Base-by-base conservation (phyloP, 78 protist genomes). In the Cavenderia fasciculata region DNA sequence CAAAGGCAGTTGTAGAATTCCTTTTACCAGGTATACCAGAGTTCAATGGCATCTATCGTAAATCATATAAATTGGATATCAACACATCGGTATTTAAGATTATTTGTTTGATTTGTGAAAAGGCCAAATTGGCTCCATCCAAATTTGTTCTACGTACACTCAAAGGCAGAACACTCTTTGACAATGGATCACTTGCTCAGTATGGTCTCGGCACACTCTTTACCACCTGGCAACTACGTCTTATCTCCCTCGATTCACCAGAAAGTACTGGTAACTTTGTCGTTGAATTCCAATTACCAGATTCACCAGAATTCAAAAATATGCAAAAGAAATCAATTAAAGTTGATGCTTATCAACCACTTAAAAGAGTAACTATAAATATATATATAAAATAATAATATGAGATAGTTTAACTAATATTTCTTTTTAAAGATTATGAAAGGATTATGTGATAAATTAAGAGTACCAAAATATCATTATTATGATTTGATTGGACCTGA, bases 291-390 rank as follows among this genome's bases (percentile, higher is more conserved):
- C 29, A 31, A 18, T 51, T 79, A 69, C 88, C 88, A 33, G 68
- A 79, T 46, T 44, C 66, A 25, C 88, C 88, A 65, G 88, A 79
- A 27, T 79, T 79, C 19, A 79, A 79, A 29, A 76, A 76, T 14
- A 79, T 79, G 88, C 88, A 79, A 54, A 79, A 79, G 68, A 79
- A 79, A 41, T 74, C 88, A 6, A 65, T 79, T 7, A 79, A 79
- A 66, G 88, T 79, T 11, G 88, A 79, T 54, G 88, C 88, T 10
- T 79, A 79, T 52, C 88, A 79, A 66, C 88, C 88, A 29, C 40
- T 79, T 29, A 79, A 79, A 29, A 79, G 88, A 79, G 46, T 79
- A 65, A 40, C 29, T 49, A 49, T 14, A 12, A 12, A 12, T 14
- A 31, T 61, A 34, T 31, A 61, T 40, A 61, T 18, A 27, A 31